Conservation (phyloP, 164 flowering plant genomes). For the Nelumbo lutea region DNA sequence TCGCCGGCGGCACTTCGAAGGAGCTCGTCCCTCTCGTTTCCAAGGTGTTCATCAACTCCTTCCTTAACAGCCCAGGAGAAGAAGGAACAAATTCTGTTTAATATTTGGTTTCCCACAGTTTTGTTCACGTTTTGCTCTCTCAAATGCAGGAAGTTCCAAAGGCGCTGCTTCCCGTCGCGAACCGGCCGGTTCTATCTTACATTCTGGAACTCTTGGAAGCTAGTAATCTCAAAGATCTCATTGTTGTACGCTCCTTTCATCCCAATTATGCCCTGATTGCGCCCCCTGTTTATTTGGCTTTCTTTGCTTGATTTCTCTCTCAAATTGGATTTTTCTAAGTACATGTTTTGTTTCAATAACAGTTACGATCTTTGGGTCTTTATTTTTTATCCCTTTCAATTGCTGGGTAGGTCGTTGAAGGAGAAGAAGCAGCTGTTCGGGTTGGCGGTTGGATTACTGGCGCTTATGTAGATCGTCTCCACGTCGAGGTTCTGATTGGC, state of each 20-base stretch:
- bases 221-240: constrained; percentile 72
- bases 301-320: background rate
- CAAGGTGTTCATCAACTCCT: constrained; percentile 30
- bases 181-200: constrained; percentile 81
- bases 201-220: constrained; percentile 73
- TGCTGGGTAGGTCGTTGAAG: constrained; percentile 76
- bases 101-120: too few relatives aligned
- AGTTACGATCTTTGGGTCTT: background rate
- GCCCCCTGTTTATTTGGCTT: background rate
- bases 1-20: too few relatives aligned
- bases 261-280: background rate
- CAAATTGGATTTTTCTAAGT: too few relatives aligned
- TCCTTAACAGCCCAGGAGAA: background rate
- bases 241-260: constrained; percentile 49
- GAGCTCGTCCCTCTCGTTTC: constrained; percentile 93
- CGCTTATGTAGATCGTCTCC: constrained; percentile 72
- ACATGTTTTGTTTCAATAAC: background rate
- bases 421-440: constrained; percentile 59
- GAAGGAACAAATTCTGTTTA: too few relatives aligned
- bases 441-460: constrained; percentile 78
- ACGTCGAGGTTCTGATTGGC: constrained; percentile 58
- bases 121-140: too few relatives aligned
- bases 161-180: constrained; percentile 89
- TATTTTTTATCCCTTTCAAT: background rate
- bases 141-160: constrained; percentile 76